These are phyloP conservation scores for Phytophthora hibernalis DNA, from an alignment of 352 stramenopile species.

Conservation along the genomic window DNA sequence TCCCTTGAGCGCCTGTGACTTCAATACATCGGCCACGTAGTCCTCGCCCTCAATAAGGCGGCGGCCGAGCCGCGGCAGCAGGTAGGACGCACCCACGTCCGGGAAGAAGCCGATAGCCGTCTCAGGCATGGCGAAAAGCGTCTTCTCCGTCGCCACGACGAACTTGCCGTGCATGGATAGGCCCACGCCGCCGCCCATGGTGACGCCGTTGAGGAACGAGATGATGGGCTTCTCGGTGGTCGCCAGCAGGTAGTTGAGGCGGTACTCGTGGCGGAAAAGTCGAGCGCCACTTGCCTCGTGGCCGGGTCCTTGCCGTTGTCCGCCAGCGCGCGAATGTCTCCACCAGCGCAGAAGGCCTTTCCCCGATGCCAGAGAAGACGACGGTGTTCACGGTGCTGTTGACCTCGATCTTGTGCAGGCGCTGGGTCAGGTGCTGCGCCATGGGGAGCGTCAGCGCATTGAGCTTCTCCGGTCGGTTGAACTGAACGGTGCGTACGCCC, in stretches of 20 bases:
- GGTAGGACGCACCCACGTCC: slow-evolving; percentile 95
- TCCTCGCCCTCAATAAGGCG: slow-evolving; percentile 72
- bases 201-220: slow-evolving; percentile 97
- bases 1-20: slow-evolving; percentile 73
- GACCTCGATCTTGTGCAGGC: slow-evolving; percentile 80
- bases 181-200: slow-evolving; percentile 98
- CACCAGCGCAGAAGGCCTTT: slow-evolving; percentile 95
- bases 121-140: slow-evolving; percentile 99
- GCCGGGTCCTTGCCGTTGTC: slow-evolving; percentile 78
- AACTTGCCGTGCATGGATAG: slow-evolving; percentile 98
- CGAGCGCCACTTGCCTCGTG: slow-evolving; percentile 71
- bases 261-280: slow-evolving; percentile 98
- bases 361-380: slow-evolving; percentile 82
- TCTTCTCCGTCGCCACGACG: slow-evolving; percentile 97
- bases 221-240: slow-evolving; percentile 90
- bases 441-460: slow-evolving; percentile 94
- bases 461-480: slow-evolving; percentile 92
- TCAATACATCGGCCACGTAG: slow-evolving; percentile 75
- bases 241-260: slow-evolving; percentile 92
- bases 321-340: slow-evolving; percentile 94
- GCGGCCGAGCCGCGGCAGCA: slow-evolving; percentile 91
- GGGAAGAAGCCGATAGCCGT: slow-evolving; percentile 98
- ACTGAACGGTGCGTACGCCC: slow-evolving; percentile 81
- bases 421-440: slow-evolving; percentile 90
- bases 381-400: slow-evolving; percentile 85